Evolutionary conservation across 2,329 filamentous ascomycete species (phyloP).

Genomic region (Aphanoascus verrucosus): DNA sequence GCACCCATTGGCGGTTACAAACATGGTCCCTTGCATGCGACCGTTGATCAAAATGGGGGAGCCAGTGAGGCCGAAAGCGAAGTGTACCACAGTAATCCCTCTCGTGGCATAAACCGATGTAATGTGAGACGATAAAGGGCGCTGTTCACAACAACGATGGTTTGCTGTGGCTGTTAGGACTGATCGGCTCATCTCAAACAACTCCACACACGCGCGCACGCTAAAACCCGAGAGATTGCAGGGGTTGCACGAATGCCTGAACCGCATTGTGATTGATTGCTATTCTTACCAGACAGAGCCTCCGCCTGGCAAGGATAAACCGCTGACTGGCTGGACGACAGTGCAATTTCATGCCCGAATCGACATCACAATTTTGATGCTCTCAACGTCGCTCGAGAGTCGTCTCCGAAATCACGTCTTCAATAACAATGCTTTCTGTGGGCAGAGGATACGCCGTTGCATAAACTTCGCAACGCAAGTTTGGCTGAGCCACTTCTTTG

Average conservation of each 20-base stretch:
- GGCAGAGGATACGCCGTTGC: not conserved
- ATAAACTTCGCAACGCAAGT: not conserved
- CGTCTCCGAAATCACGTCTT: not conserved
- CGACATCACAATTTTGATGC: no score
- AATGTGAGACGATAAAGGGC: no score
- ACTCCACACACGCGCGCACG: not conserved
- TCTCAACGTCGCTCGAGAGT: no score
- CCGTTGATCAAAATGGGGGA: not conserved
- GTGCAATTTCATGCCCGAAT: no score
- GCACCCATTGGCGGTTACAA: not conserved
- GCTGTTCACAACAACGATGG: not conserved
- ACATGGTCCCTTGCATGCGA: slow-evolving; percentile 6
- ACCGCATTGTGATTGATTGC: no score
- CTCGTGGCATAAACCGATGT: no score
- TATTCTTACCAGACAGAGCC: no score
- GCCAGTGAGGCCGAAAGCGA: not conserved
- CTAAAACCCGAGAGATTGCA: not conserved
- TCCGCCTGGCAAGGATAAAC: no score
- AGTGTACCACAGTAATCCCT: no score
- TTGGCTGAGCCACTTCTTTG: no score
- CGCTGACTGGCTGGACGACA: no score
- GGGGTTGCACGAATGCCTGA: not conserved
- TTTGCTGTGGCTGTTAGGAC: not conserved
- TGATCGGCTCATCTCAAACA: slow-evolving; percentile 5
- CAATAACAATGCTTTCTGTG: not conserved